These are phyloP conservation scores for Batkoa obscura DNA, from an alignment of 371 early-diverging fungal species.

Conservation along the genomic window DNA sequence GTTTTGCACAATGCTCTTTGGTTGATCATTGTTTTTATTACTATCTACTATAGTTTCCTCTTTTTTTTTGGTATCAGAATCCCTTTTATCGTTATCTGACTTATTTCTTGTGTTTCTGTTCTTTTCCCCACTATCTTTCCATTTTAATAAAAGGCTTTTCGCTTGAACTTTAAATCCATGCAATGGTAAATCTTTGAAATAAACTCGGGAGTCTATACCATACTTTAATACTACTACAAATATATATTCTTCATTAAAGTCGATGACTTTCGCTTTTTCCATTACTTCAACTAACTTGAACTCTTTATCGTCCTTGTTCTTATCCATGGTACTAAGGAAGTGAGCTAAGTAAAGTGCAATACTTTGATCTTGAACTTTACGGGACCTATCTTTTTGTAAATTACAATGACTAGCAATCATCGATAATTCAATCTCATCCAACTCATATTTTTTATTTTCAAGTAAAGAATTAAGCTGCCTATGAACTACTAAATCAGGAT, in stretches of 20 bases:
- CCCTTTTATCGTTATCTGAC: neutral
- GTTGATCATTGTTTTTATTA: neutral
- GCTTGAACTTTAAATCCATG: neutral
- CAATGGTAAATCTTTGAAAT: neutral
- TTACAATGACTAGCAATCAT: constrained; percentile 58
- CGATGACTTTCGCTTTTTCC: neutral
- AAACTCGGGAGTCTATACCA: neutral
- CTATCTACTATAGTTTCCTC: neutral
- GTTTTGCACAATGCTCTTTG: no score
- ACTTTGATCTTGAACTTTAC: constrained; percentile 68
- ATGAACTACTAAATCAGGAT: constrained; percentile 97
- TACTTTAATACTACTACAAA: neutral
- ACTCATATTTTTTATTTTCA: constrained; percentile 2
- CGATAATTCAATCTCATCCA: constrained; percentile 10
- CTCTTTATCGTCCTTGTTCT: neutral
- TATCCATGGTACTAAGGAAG: constrained; percentile 22
- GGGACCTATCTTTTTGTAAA: constrained; percentile 50
- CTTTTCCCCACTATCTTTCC: neutral
- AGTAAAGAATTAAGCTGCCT: constrained; percentile 45
- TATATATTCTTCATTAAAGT: neutral
- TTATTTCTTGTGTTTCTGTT: neutral
- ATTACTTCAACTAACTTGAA: no score
- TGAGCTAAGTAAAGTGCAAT: constrained; percentile 49
- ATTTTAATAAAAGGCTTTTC: neutral
- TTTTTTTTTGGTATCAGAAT: neutral